A percentile compares a stretch with the other conserved stretches of the same genome.
phyloP scores from a whole-genome alignment of 331 rosid genomes.

The Cucumis variabilis region DNA sequence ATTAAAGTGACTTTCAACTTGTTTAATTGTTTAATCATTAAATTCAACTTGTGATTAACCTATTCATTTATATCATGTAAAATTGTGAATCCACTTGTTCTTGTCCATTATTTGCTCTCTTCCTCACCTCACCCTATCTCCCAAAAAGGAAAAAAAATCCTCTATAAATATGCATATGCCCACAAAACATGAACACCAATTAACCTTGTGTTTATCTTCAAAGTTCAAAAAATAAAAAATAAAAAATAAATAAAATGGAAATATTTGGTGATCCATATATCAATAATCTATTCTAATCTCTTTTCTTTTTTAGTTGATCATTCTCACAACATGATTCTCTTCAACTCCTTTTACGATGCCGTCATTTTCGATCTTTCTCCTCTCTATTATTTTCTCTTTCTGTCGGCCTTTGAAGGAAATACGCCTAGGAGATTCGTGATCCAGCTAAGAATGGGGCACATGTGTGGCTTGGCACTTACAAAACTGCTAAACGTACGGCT shows the following conservation, averaged over 20 bases:
- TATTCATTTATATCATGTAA: no score
- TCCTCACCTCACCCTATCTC: not conserved
- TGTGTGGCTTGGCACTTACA: slow-evolving; percentile 32
- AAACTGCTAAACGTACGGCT: slow-evolving; percentile 24
- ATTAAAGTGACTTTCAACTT: no score
- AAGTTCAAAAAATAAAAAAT: no score
- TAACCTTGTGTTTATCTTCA: no score
- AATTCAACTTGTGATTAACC: no score
- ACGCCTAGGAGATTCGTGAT: slow-evolving; percentile 21
- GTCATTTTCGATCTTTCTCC: slow-evolving; percentile 25
- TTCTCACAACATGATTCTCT: no score
- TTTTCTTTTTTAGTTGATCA: no score
- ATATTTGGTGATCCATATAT: no score
- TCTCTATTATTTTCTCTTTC: not conserved
- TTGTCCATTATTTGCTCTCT: not conserved
- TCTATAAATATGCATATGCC: not conserved
- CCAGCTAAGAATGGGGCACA: slow-evolving; percentile 22
- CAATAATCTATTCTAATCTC: no score
- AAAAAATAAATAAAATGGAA: no score
- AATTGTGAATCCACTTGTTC: not conserved
- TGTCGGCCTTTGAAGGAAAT: slow-evolving; percentile 16
- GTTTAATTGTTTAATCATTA: no score
- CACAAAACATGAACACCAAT: no score
- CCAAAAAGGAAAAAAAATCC: not conserved
- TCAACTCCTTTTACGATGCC: slow-evolving; percentile 28